Evolutionary conservation across 768 basidiomycete genomes (phyloP).

Genomic region (Serendipita sp.): DNA sequence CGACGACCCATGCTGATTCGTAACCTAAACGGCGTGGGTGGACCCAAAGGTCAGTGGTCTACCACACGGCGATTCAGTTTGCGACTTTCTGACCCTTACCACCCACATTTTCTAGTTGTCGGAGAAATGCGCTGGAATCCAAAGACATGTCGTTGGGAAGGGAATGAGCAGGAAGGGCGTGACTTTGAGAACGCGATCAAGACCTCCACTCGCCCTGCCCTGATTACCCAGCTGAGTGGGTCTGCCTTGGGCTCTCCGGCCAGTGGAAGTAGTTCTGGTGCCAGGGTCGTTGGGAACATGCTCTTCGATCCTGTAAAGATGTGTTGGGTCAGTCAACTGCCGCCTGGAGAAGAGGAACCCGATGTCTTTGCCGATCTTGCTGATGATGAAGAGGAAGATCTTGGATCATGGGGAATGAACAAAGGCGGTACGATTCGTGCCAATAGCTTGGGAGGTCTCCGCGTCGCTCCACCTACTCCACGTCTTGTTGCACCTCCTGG

Average conservation of each 20-base stretch:
- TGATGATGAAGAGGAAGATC: constrained; percentile 69
- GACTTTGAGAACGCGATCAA: constrained; percentile 75
- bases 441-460: constrained; percentile 10
- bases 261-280: constrained; percentile 50
- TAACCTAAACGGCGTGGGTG: constrained; percentile 50
- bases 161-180: constrained; percentile 80
- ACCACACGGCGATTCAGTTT: constrained; percentile 3
- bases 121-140: constrained; percentile 99
- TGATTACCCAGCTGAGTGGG: constrained; percentile 87
- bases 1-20: constrained; percentile 81
- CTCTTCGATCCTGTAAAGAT: constrained; percentile 87
- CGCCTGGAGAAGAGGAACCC: constrained; percentile 82
- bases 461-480: constrained; percentile 18
- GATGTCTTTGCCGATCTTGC: constrained; percentile 90
- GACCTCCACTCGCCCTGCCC: constrained; percentile 78
- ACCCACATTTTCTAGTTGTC: constrained; percentile 41
- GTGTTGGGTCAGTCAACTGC: constrained; percentile 84
- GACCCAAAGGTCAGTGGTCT: constrained; percentile 51
- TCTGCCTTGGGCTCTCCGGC: constrained; percentile 73
- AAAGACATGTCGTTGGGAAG: constrained; percentile 80
- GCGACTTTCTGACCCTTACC: neutral
- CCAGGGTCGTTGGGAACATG: constrained; percentile 94
- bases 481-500: constrained; percentile 20
- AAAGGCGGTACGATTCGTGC: constrained; percentile 72
- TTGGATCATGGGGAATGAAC: constrained; percentile 38